Evolutionary conservation across 2,329 filamentous ascomycete genomes (phyloP).

Genomic region (Alternaria brassicae): DNA sequence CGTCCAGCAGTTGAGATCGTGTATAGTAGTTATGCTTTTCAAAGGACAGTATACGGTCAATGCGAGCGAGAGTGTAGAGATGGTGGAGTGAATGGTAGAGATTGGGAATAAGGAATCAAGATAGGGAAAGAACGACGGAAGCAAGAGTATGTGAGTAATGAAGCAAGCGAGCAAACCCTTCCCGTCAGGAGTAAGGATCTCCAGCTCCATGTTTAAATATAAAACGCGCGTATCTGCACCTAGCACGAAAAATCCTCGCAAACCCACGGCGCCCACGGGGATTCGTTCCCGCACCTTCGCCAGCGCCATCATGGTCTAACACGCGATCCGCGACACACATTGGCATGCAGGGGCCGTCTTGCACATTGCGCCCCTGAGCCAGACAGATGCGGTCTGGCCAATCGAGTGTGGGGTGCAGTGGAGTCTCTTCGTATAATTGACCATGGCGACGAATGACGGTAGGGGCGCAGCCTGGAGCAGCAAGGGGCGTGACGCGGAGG

Average conservation of each 20-base stretch:
- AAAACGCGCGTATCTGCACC: conserved; percentile 21
- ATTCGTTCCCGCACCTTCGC: conserved; percentile 20
- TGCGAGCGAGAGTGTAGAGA: conserved; percentile 7
- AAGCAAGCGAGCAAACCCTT: conserved; percentile 2
- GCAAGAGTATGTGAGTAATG: conserved; percentile 2
- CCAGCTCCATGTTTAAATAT: conserved; percentile 24
- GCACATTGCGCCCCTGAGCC: conserved; percentile 34
- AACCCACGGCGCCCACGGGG: conserved; percentile 27
- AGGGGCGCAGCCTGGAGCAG: conserved; percentile 25
- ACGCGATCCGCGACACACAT: conserved; percentile 17
- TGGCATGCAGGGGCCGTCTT: conserved; percentile 29
- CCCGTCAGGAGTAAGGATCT: conserved; percentile 13
- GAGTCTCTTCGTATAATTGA: conserved; percentile 16
- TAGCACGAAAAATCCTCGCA: conserved; percentile 28
- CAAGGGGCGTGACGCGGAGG: conserved; percentile 25
- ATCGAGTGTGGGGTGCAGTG: conserved; percentile 24
- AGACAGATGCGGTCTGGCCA: conserved; percentile 30
- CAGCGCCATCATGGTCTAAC: conserved; percentile 15
- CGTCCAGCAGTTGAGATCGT: conserved; percentile 42
- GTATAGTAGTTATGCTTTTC: not conserved
- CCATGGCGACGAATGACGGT: conserved; percentile 24
- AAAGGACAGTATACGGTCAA: conserved; percentile 6
- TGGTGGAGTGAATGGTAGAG: conserved; percentile 4
- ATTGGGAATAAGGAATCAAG: not conserved
- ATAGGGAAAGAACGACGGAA: conserved; percentile 4